Conservation (phyloP, 2,329 filamentous ascomycete genomes). For the Penicillium sp. region DNA sequence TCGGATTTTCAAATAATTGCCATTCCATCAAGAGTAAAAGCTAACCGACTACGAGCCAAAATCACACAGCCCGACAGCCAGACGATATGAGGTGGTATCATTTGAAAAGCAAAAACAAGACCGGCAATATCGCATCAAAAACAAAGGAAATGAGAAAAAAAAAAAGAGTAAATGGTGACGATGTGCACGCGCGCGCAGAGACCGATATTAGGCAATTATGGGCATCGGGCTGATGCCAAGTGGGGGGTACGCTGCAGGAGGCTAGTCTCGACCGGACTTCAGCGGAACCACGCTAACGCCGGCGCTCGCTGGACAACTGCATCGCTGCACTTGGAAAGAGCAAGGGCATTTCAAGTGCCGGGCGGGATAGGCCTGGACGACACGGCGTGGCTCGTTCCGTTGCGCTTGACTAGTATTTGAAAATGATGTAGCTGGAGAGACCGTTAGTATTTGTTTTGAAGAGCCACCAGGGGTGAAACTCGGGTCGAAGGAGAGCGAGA, state of each 20-base stretch:
- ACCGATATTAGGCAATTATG: conserved; percentile 23
- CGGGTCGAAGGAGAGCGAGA: neutral
- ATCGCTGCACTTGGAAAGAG: conserved; percentile 3
- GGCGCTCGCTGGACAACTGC: conserved; percentile 1
- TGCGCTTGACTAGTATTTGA: conserved; percentile 68
- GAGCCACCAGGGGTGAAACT: neutral
- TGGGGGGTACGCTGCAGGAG: conserved; percentile 25
- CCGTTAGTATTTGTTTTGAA: conserved; percentile 12
- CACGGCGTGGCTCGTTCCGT: neutral
- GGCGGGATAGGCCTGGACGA: neutral
- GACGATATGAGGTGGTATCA: conserved; percentile 41
- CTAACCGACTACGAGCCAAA: conserved; percentile 25
- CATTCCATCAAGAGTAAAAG: conserved; percentile 34
- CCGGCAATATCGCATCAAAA: conserved; percentile 12
- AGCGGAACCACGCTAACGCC: conserved; percentile 29
- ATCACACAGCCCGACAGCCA: conserved; percentile 29
- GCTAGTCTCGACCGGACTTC: conserved; percentile 28
- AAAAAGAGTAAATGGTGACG: conserved; percentile 8
- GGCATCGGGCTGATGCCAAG: conserved; percentile 24
- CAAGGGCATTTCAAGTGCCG: neutral
- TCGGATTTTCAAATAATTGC: conserved; percentile 21
- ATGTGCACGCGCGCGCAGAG: neutral
- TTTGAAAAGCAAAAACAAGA: conserved; percentile 28
- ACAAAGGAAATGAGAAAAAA: conserved; percentile 9
- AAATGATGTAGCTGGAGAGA: conserved; percentile 69